Evolutionary conservation across 192 early-diverging fungal genomes (phyloP).

Genomic region (Umbelopsis sp.): DNA sequence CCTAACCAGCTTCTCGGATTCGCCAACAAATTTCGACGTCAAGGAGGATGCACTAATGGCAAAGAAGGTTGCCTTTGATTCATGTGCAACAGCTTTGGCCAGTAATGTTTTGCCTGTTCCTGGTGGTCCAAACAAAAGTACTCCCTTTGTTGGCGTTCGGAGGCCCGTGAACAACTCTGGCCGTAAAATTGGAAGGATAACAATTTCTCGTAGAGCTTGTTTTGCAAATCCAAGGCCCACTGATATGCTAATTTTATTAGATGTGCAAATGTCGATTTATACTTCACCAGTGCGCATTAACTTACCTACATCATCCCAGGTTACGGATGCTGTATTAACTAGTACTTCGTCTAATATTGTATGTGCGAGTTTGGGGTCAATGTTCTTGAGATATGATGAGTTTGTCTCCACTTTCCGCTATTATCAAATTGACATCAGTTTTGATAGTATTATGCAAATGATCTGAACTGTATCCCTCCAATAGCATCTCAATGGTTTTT

Average conservation of each 20-base stretch:
- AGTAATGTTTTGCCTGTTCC: conserved; percentile 90
- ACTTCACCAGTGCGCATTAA: not conserved
- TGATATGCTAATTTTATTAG: not conserved
- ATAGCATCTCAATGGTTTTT: not conserved
- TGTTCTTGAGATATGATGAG: conserved; percentile 33
- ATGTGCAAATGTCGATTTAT: not conserved
- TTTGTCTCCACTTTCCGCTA: not conserved
- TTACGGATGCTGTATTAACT: conserved; percentile 54
- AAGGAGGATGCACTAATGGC: conserved; percentile 85
- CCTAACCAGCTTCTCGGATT: conserved; percentile 92
- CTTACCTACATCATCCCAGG: conserved; percentile 88
- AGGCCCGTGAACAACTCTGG: conserved; percentile 72
- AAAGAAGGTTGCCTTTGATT: conserved; percentile 88
- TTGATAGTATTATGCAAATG: no score
- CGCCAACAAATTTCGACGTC: conserved; percentile 94
- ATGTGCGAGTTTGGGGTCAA: conserved; percentile 45
- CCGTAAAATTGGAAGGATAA: conserved; percentile 78
- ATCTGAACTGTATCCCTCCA: not conserved
- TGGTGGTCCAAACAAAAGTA: conserved; percentile 89
- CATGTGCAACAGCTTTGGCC: conserved; percentile 82
- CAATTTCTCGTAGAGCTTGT: conserved; percentile 72
- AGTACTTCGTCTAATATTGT: conserved; percentile 64
- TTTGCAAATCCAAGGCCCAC: conserved; percentile 74
- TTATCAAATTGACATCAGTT: no score
- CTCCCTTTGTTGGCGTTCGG: conserved; percentile 77